These are phyloP conservation scores for Glutinoglossum americanum DNA, from an alignment of 495 filamentous ascomycete genomes.

Conservation along the genomic window DNA sequence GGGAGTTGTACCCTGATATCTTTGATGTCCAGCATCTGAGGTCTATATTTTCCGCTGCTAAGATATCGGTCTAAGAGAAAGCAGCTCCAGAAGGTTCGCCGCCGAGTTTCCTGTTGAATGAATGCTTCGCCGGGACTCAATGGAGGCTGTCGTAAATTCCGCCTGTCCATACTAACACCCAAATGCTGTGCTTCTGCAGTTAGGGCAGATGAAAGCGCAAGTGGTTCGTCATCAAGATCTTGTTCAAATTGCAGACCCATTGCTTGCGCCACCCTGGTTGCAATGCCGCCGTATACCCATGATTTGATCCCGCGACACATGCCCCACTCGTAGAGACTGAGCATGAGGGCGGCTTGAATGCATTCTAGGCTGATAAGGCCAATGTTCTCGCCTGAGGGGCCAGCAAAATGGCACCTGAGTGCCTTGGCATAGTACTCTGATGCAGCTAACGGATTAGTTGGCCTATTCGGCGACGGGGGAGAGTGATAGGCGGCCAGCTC, in stretches of 20 bases:
- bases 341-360: constrained; percentile 60
- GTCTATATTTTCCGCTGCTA: constrained; percentile 52
- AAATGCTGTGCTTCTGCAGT: constrained; percentile 24
- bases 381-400: constrained; percentile 28
- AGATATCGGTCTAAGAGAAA: constrained; percentile 66
- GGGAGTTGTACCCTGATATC: constrained; percentile 49
- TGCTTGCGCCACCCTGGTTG: constrained; percentile 52
- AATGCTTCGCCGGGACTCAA: constrained; percentile 14
- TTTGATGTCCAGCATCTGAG: constrained; percentile 42
- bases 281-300: constrained; percentile 58
- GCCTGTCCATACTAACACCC: constrained; percentile 15
- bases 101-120: constrained; percentile 51
- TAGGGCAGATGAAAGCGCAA: constrained; percentile 20
- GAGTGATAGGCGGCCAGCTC: constrained; percentile 44
- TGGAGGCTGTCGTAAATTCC: constrained; percentile 5
- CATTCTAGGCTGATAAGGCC: constrained; percentile 40
- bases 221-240: constrained; percentile 27
- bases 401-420: constrained; percentile 40
- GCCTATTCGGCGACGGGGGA: constrained; percentile 21
- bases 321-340: constrained; percentile 70
- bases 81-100: constrained; percentile 72
- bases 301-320: constrained; percentile 54
- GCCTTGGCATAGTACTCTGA: constrained; percentile 64
- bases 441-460: constrained; percentile 39
- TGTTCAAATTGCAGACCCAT: constrained; percentile 46